A percentile compares a stretch with the other conserved stretches of the same genome.
Evolutionary conservation across 2,329 filamentous ascomycete genomes (phyloP).

Genomic region (Phyllosticta ampelicida): DNA sequence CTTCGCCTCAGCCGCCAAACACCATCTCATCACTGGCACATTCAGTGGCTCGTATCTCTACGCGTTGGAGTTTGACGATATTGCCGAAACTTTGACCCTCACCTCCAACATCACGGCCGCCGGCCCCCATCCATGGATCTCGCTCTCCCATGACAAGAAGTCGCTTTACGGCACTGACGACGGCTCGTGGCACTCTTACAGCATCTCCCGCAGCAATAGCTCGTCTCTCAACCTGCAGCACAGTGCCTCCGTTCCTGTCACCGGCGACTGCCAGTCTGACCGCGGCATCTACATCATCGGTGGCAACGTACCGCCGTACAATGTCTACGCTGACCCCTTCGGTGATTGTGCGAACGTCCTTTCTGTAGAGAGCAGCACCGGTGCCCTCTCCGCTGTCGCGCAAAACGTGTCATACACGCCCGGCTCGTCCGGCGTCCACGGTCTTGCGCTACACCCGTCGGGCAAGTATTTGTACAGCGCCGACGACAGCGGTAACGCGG

Average conservation of each 20-base stretch:
- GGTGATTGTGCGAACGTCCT: slow-evolving; percentile 8
- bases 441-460: slow-evolving; percentile 15
- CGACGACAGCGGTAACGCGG: slow-evolving; percentile 22
- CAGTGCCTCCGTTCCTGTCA: neutral
- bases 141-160: slow-evolving; percentile 7
- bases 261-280: neutral
- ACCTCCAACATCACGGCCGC: slow-evolving; percentile 9
- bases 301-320: neutral
- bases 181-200: slow-evolving; percentile 5
- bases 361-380: neutral
- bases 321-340: slow-evolving; percentile 7
- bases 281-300: slow-evolving; percentile 3
- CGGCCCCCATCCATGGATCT: slow-evolving; percentile 7
- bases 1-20: neutral
- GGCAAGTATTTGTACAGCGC: slow-evolving; percentile 22
- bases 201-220: neutral
- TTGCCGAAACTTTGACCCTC: slow-evolving; percentile 1
- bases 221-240: neutral
- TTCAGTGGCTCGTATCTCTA: slow-evolving; percentile 4
- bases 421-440: slow-evolving; percentile 18
- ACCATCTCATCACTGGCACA: slow-evolving; percentile 11
- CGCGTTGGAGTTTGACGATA: slow-evolving; percentile 9
- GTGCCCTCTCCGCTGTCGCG: neutral
- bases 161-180: slow-evolving; percentile 7
- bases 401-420: neutral